Percentiles rank a stretch among this genome's conserved stretches.
Conservation (phyloP, 306 rosid genomes). For the Citrullus colocynthis region DNA sequence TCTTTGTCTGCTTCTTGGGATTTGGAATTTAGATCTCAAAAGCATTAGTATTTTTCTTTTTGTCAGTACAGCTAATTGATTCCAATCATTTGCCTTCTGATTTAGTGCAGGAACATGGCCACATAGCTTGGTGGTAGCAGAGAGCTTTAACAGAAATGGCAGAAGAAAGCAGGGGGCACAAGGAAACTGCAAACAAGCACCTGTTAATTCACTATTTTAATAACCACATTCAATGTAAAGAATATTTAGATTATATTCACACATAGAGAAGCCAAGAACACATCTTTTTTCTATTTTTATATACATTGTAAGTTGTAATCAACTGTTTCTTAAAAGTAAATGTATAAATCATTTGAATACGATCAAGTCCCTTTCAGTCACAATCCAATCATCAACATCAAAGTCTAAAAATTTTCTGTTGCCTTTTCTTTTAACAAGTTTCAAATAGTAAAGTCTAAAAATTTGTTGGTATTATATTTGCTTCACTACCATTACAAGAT, state of each 20-base stretch:
- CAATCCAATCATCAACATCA: not conserved
- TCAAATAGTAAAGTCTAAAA: not conserved
- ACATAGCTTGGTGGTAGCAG: not conserved
- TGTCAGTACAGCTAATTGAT: slow-evolving; percentile 11
- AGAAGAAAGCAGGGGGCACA: not conserved
- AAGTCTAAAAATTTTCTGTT: not conserved
- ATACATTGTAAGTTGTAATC: not conserved
- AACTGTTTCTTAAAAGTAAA: not conserved
- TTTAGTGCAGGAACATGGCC: slow-evolving; percentile 7
- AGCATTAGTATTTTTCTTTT: not conserved
- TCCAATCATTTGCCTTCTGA: slow-evolving; percentile 3
- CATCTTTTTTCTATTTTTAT: not conserved
- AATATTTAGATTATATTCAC: not conserved
- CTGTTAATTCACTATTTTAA: not conserved
- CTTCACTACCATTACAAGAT: not conserved
- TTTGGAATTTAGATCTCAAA: slow-evolving; percentile 3
- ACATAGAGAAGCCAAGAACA: not conserved
- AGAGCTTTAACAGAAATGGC: slow-evolving; percentile 5
- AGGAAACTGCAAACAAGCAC: not conserved
- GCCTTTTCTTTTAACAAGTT: not conserved
- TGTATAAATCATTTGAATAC: not conserved
- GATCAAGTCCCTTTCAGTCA: not conserved
- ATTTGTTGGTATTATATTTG: not conserved
- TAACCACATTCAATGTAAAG: not conserved
- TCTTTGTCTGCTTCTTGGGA: slow-evolving; percentile 2